Percentiles rank a stretch among this genome's conserved stretches.
Conservation (phyloP, 2,329 filamentous ascomycete genomes). For the Colletotrichum siamense region DNA sequence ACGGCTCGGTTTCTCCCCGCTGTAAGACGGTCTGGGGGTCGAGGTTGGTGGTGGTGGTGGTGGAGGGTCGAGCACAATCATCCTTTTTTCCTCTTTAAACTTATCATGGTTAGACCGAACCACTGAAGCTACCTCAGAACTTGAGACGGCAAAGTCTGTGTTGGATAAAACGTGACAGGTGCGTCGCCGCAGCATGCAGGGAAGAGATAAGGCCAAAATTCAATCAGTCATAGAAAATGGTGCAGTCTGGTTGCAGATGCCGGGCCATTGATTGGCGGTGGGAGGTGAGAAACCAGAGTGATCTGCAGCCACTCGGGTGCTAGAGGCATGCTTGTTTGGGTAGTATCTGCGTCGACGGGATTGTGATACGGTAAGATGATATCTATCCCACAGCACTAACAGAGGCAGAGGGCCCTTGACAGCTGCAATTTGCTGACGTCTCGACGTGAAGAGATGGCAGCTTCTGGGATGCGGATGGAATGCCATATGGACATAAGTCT, state of each 20-base stretch:
- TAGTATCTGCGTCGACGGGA: neutral
- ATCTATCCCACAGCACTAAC: neutral
- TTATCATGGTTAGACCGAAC: neutral
- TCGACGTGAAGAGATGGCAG: neutral
- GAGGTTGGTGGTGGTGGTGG: neutral
- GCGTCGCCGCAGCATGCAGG: neutral
- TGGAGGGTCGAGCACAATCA: neutral
- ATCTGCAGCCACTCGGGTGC: conserved; percentile 5
- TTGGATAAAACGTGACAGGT: neutral
- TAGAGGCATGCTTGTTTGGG: conserved; percentile 2
- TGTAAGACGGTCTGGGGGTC: neutral
- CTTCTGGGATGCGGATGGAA: neutral
- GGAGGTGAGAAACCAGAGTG: neutral
- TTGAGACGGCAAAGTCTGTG: neutral
- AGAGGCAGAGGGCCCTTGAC: neutral
- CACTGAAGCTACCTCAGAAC: neutral
- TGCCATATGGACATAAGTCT: neutral
- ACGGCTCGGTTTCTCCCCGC: neutral
- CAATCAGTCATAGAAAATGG: conserved; percentile 22
- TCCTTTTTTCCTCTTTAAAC: neutral
- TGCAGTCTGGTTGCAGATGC: neutral
- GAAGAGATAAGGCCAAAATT: conserved; percentile 22
- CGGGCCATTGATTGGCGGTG: neutral
- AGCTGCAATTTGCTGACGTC: neutral
- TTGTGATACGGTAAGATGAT: neutral